phyloP scores from a whole-genome alignment of 148 eudicot species.

The Simmondsia chinensis region DNA sequence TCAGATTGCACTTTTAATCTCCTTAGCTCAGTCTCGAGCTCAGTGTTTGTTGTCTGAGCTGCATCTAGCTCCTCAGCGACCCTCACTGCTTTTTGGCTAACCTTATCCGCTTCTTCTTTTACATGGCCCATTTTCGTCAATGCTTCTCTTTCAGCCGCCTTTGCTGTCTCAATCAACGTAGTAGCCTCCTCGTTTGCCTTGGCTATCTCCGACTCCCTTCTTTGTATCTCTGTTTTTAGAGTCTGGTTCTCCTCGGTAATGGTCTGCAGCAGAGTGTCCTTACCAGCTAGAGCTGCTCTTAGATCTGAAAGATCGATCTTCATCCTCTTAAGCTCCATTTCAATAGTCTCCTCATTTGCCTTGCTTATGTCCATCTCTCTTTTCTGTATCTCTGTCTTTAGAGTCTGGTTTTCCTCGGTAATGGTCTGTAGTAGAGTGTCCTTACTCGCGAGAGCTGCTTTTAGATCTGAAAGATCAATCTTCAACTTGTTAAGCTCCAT shows the following conservation, averaged over 20 bases:
- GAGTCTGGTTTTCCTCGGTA: conserved; percentile 43
- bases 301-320: conserved; percentile 35
- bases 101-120: conserved; percentile 70
- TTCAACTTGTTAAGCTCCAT: conserved; percentile 34
- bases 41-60: conserved; percentile 49
- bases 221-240: conserved; percentile 40
- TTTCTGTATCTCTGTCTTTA: conserved; percentile 42
- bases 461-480: conserved; percentile 29
- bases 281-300: conserved; percentile 29
- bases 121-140: conserved; percentile 45
- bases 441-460: conserved; percentile 32
- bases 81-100: conserved; percentile 29
- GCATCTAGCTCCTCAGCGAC: conserved; percentile 63
- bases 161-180: conserved; percentile 45
- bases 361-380: conserved; percentile 24
- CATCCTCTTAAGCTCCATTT: conserved; percentile 27
- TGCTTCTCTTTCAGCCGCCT: conserved; percentile 59
- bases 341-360: conserved; percentile 21
- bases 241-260: conserved; percentile 45
- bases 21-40: conserved; percentile 70
- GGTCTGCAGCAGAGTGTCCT: conserved; percentile 37
- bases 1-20: conserved; percentile 77
- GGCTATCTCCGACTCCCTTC: conserved; percentile 28
- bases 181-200: conserved; percentile 28
- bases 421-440: conserved; percentile 36